Conservation (phyloP, 306 rosid species). For the Pueraria montana region DNA sequence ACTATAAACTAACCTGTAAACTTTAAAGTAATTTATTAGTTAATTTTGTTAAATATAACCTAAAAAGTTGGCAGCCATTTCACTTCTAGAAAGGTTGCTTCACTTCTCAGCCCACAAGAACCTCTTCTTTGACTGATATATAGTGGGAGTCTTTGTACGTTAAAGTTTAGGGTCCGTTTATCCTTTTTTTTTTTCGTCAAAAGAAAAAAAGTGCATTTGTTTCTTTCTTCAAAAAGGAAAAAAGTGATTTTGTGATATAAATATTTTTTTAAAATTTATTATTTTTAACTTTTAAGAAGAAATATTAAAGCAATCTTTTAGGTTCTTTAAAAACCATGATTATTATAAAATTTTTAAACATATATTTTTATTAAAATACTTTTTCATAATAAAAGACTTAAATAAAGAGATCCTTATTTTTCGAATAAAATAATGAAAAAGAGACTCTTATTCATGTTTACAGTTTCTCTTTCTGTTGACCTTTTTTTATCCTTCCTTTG, state of each 20-base stretch:
- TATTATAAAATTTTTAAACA: not conserved
- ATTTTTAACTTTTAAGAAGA: not conserved
- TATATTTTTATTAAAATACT: no score
- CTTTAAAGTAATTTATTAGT: not conserved
- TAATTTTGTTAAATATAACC: not conserved
- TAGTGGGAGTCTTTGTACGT: not conserved
- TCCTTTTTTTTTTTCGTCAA: not conserved
- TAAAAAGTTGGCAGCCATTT: not conserved
- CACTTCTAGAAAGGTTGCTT: slow-evolving; percentile 13
- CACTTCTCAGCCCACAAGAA: not conserved
- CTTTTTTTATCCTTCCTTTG: not conserved
- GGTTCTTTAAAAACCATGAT: not conserved
- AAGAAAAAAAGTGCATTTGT: not conserved
- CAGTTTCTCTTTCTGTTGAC: not conserved
- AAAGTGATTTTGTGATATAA: not conserved
- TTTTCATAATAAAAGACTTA: no score
- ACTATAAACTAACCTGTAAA: not conserved
- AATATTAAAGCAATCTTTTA: not conserved
- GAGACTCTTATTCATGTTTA: not conserved
- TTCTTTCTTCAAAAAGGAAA: no score
- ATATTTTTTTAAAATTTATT: not conserved
- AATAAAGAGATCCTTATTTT: not conserved
- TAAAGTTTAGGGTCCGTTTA: not conserved
- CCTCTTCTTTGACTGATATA: not conserved
- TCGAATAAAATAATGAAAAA: not conserved